Conservation (phyloP, 257 asterid species). For the Solanum infundibuliforme region DNA sequence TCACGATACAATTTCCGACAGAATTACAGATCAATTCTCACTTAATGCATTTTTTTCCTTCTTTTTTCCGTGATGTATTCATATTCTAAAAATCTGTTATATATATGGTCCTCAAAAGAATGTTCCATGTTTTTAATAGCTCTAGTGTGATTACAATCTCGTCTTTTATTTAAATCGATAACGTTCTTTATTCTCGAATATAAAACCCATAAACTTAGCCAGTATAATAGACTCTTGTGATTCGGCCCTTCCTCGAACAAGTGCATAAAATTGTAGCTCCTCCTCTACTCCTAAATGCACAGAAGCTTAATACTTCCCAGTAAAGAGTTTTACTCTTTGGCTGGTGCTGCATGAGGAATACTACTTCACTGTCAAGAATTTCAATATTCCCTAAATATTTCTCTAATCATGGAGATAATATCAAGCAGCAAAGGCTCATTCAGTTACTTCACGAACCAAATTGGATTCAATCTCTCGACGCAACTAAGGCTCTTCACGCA, state of each 20-base stretch:
- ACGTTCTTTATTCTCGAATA: too few relatives aligned
- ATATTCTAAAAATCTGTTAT: too few relatives aligned
- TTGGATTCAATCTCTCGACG: conserved; percentile 21
- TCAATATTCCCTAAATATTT: neutral
- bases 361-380: conserved; percentile 1
- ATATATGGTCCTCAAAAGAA: neutral
- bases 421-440: conserved; percentile 20
- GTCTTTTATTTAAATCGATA: too few relatives aligned
- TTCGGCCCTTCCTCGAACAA: too few relatives aligned
- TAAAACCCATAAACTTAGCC: too few relatives aligned
- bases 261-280: neutral
- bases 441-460: conserved; percentile 38
- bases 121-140: neutral
- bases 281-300: too few relatives aligned
- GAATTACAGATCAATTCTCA: neutral
- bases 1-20: neutral
- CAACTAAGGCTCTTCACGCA: conserved; percentile 51
- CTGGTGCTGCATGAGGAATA: conserved; percentile 36
- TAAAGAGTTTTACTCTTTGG: neutral
- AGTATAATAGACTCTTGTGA: too few relatives aligned
- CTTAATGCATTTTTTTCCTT: neutral
- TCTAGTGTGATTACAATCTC: too few relatives aligned
- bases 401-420: conserved; percentile 10
- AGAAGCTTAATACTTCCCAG: too few relatives aligned
- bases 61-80: too few relatives aligned